Evolutionary conservation across 2,329 filamentous ascomycete species (phyloP).

Genomic region (Blumeriella jaapii): DNA sequence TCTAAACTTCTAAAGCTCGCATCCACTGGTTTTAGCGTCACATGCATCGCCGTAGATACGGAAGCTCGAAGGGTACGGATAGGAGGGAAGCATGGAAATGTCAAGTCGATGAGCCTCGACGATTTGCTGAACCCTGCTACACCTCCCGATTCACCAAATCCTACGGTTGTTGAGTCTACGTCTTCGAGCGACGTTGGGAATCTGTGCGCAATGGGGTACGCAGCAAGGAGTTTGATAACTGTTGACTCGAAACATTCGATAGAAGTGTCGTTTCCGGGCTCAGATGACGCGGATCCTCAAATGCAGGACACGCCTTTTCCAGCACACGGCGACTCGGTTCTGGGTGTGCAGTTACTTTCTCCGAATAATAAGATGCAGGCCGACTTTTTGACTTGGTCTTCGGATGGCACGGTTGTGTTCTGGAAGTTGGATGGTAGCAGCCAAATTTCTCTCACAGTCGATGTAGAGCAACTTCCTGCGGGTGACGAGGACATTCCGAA

Average conservation of each 20-base stretch:
- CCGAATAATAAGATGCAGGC: slow-evolving; percentile 49
- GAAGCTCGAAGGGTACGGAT: slow-evolving; percentile 27
- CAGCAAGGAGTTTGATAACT: slow-evolving; percentile 56
- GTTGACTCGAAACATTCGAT: slow-evolving; percentile 69
- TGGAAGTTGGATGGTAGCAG: slow-evolving; percentile 68
- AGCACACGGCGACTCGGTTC: slow-evolving; percentile 51
- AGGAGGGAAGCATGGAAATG: slow-evolving; percentile 29
- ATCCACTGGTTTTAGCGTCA: slow-evolving; percentile 50
- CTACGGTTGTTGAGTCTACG: slow-evolving; percentile 10
- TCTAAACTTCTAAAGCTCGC: slow-evolving; percentile 59
- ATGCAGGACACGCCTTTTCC: slow-evolving; percentile 42
- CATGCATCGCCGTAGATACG: slow-evolving; percentile 29
- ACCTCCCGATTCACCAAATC: slow-evolving; percentile 24
- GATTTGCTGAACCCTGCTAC: slow-evolving; percentile 26
- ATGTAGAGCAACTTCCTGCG: slow-evolving; percentile 52
- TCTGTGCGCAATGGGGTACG: slow-evolving; percentile 56
- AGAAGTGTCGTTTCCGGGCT: slow-evolving; percentile 37
- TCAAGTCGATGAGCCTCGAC: slow-evolving; percentile 40
- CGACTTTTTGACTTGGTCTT: slow-evolving; percentile 83
- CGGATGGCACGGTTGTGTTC: slow-evolving; percentile 66
- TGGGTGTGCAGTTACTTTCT: slow-evolving; percentile 60
- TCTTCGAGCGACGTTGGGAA: slow-evolving; percentile 27
- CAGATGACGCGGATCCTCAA: slow-evolving; percentile 26
- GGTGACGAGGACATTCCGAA: slow-evolving; percentile 42
- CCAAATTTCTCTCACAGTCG: slow-evolving; percentile 51